A percentile compares a stretch with the other conserved stretches of the same genome.
Evolutionary conservation across 2,329 filamentous ascomycete genomes (phyloP).

Genomic region (Botrytis paeoniae): DNA sequence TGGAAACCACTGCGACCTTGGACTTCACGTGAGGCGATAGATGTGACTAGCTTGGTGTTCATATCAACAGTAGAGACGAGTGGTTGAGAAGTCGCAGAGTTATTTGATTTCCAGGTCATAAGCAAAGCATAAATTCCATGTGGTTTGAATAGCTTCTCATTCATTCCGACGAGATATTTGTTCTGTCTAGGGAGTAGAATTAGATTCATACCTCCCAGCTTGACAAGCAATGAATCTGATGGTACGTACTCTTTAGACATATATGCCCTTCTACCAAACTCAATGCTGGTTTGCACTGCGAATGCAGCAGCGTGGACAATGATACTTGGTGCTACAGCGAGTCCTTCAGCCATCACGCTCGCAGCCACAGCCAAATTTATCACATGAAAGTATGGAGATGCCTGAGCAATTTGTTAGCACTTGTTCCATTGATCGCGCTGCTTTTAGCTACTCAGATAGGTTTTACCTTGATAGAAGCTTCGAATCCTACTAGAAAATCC

Average conservation of each 20-base stretch:
- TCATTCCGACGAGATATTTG: constrained; percentile 53
- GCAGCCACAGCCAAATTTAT: constrained; percentile 41
- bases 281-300: constrained; percentile 15
- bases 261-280: constrained; percentile 15
- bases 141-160: constrained; percentile 55
- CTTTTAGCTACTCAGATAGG: background rate
- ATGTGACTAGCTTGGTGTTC: constrained; percentile 40
- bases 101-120: constrained; percentile 51
- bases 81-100: constrained; percentile 8
- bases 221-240: constrained; percentile 42
- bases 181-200: constrained; percentile 40
- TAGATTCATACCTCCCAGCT: constrained; percentile 17
- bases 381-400: constrained; percentile 41
- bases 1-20: constrained; percentile 35
- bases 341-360: constrained; percentile 33
- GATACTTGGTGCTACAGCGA: constrained; percentile 38
- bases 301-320: constrained; percentile 34
- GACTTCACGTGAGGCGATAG: constrained; percentile 32
- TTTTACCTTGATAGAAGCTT: constrained; percentile 30
- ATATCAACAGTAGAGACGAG: constrained; percentile 36
- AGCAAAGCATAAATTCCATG: constrained; percentile 54
- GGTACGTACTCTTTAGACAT: constrained; percentile 32
- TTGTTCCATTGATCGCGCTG: background rate
- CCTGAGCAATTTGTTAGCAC: constrained; percentile 38
- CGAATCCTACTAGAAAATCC: constrained; percentile 47